These are phyloP conservation scores for Penicillium roqueforti DNA, from an alignment of 495 filamentous ascomycete genomes.

Conservation along the genomic window DNA sequence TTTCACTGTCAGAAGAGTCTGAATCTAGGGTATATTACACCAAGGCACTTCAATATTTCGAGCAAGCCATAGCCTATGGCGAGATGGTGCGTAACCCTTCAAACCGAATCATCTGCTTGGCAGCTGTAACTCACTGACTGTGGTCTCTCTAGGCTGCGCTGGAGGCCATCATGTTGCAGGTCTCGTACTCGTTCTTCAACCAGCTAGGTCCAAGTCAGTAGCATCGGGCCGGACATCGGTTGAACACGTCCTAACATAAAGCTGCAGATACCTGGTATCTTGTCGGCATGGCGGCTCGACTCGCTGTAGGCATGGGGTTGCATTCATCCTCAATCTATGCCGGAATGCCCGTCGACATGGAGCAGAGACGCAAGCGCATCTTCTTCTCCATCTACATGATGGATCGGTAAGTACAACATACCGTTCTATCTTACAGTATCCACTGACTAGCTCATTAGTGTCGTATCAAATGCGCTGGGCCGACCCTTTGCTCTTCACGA, in stretches of 20 bases:
- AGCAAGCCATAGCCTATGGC: constrained; percentile 32
- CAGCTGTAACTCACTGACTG: no score
- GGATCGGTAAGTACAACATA: constrained; percentile 29
- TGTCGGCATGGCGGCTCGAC: constrained; percentile 30
- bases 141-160: constrained; percentile 34
- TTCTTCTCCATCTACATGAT: constrained; percentile 46
- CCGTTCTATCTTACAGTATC: no score
- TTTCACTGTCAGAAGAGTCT: constrained; percentile 35
- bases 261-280: constrained; percentile 32
- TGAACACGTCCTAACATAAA: background rate
- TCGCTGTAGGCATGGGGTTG: constrained; percentile 34
- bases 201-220: constrained; percentile 38
- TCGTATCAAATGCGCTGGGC: constrained; percentile 38
- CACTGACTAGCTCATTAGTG: no score
- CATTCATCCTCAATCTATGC: constrained; percentile 25
- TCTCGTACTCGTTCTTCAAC: constrained; percentile 42
- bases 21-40: constrained; percentile 35
- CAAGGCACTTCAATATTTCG: constrained; percentile 37
- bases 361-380: constrained; percentile 34
- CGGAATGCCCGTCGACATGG: constrained; percentile 21
- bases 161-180: constrained; percentile 40
- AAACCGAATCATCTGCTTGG: no score
- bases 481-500: constrained; percentile 40
- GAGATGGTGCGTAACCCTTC: no score
- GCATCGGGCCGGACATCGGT: background rate